Conservation (phyloP, 2,329 filamentous ascomycete genomes). For the Pseudovirgaria hyperparasitica region DNA sequence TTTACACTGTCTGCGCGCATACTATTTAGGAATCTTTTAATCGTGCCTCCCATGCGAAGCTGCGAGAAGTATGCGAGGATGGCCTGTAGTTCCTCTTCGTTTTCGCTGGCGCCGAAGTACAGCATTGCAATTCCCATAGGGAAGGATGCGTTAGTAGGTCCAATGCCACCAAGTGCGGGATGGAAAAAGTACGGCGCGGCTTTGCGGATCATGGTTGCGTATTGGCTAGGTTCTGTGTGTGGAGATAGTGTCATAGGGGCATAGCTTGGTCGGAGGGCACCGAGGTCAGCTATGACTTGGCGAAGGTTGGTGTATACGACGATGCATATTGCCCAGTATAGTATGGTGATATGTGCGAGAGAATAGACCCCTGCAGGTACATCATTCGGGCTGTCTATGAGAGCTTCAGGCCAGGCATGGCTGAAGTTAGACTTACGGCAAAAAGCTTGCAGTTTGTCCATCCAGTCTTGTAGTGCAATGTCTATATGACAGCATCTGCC, state of each 20-base stretch:
- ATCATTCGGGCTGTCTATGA: conserved; percentile 7
- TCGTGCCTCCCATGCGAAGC: too few species aligned
- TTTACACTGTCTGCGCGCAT: too few species aligned
- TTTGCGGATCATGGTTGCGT: conserved; percentile 13
- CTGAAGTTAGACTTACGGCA: conserved; percentile 8
- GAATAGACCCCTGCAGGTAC: not conserved
- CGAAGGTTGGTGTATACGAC: conserved; percentile 12
- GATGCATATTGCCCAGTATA: conserved; percentile 15
- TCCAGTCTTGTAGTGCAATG: conserved; percentile 11
- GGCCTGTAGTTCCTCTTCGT: conserved; percentile 1
- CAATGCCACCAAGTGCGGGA: conserved; percentile 11
- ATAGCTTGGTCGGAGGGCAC: conserved; percentile 3
- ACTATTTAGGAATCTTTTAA: too few species aligned
- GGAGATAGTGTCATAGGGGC: conserved; percentile 5
- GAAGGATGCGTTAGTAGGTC: conserved; percentile 11
- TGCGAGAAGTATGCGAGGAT: too few species aligned
- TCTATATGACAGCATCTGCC: conserved; percentile 12
- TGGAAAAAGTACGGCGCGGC: conserved; percentile 13
- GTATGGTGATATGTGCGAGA: conserved; percentile 10
- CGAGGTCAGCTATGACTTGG: conserved; percentile 7
- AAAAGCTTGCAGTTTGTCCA: conserved; percentile 5
- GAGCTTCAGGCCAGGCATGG: conserved; percentile 7
- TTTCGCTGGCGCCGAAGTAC: not conserved
- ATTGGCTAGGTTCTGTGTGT: conserved; percentile 11
- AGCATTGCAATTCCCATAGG: conserved; percentile 3